Evolutionary conservation across 148 eudicot species (phyloP), one percentile per base, ranked within the genome.

Genomic region (Drosera capensis): DNA sequence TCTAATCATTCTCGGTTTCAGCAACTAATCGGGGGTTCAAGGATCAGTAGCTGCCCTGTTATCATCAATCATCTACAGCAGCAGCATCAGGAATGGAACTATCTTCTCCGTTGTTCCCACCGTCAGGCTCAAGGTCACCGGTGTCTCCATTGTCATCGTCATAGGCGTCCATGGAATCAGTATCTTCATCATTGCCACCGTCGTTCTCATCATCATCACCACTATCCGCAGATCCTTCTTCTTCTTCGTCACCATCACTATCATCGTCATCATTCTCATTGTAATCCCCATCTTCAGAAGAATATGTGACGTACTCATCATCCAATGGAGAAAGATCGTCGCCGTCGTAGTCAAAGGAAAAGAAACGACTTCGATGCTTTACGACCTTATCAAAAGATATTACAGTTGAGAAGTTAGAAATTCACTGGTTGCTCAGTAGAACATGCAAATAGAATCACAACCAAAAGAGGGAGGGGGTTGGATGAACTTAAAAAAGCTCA

Each of bases 1-100:
- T n/a, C 62, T 63, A 71, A 63, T 65, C 50, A 57, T 23, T 62
- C 63, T 62, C 13, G 77, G 77, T 53, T 75, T 71, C 52, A 57
- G 36, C 85, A 77, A 71, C 36, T 40, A 11, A 41, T 3, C 22
- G 68, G 64, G 54, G 37, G 44, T 59, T 57, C 52, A 49, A 59
- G 62, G 45, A 70, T 62, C 58, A 77, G 36, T 49, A 64, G 40
- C 58, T 42, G 44, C 60, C 68, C 49, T 60, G 42, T 26, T 53
- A 64, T 51, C 52, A 52, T 38, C 66, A 55, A 47, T 46, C 38
- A 58, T 44, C 54, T 51, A 42, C 46, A 26, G 25, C 68, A 49
- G 43, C 61, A 57, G 34, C 48, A 49, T 17, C 31, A 65, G 40
- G 55, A 60, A 46, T 15, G 16, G 25, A 41, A 31, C 40, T 25